Percentiles rank a stretch among this genome's conserved stretches.
Conservation (phyloP, 139 green algal species). For the Mychonastes homosphaera region DNA sequence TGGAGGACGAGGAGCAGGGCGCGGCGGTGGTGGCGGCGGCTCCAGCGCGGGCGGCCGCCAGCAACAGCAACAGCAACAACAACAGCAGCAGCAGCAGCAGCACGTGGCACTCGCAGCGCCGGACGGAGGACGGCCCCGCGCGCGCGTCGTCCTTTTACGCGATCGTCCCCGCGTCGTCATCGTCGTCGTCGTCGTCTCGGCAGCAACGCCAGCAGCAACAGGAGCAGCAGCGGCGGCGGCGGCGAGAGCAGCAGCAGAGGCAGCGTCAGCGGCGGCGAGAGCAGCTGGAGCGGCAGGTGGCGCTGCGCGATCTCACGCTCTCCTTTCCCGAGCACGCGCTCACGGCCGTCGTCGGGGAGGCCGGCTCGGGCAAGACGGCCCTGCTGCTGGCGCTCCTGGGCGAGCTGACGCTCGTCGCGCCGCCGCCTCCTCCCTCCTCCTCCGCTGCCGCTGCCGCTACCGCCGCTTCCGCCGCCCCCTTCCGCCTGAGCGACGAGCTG, state of each 20-base stretch:
- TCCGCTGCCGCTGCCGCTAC: too few species aligned
- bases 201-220: conserved; percentile 1
- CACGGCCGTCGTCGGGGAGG: conserved; percentile 47
- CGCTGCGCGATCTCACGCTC: conserved; percentile 31
- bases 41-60: too few species aligned
- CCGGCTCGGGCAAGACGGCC: conserved; percentile 61
- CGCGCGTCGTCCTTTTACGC: background rate
- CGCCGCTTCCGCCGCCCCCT: too few species aligned
- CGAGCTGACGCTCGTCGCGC: conserved; percentile 33
- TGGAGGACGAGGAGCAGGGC: too few species aligned
- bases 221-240: conserved; percentile 2
- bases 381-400: conserved; percentile 59
- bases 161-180: background rate
- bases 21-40: too few species aligned
- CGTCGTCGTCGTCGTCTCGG: background rate
- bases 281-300: background rate
- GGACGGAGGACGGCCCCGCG: background rate
- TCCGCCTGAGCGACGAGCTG: background rate
- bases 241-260: background rate
- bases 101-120: background rate
- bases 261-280: background rate
- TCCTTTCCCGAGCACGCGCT: conserved; percentile 34
- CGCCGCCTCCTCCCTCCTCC: background rate
- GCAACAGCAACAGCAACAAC: background rate
- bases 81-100: background rate